A percentile compares a stretch with the other conserved stretches of the same genome.
Evolutionary conservation across 2,329 filamentous ascomycete genomes (phyloP).

Genomic region (Laburnicola sp.): DNA sequence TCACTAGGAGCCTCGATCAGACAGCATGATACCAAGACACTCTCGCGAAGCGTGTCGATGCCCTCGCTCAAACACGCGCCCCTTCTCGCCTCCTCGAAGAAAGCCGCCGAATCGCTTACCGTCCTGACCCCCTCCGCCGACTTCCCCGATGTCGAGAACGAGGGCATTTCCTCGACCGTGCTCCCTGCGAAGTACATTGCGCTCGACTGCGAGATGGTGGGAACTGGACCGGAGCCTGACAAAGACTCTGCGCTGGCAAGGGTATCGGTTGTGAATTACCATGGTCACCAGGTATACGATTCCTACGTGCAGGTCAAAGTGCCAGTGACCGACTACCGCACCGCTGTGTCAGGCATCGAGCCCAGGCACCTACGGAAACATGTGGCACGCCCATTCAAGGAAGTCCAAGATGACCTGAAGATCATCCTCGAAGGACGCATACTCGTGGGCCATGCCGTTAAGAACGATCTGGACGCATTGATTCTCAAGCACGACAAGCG

Average conservation of each 20-base stretch:
- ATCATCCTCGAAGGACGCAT: slow-evolving; percentile 70
- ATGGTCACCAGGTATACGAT: slow-evolving; percentile 91
- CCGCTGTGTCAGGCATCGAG: slow-evolving; percentile 78
- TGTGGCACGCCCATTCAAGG: slow-evolving; percentile 61
- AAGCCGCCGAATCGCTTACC: slow-evolving; percentile 59
- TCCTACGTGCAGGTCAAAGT: slow-evolving; percentile 82
- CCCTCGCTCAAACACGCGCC: slow-evolving; percentile 47
- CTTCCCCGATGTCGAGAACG: slow-evolving; percentile 49
- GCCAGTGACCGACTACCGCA: slow-evolving; percentile 86
- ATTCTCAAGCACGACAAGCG: slow-evolving; percentile 75
- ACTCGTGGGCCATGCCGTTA: slow-evolving; percentile 80
- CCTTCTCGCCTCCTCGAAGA: slow-evolving; percentile 56
- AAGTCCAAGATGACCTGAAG: slow-evolving; percentile 74
- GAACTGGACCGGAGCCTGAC: slow-evolving; percentile 67
- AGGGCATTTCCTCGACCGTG: slow-evolving; percentile 54
- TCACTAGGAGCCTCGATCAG: slow-evolving; percentile 39
- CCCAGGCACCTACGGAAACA: slow-evolving; percentile 68
- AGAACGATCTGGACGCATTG: slow-evolving; percentile 75
- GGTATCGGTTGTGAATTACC: slow-evolving; percentile 90
- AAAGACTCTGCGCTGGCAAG: slow-evolving; percentile 78
- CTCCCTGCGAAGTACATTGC: slow-evolving; percentile 87
- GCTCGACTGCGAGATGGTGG: slow-evolving; percentile 98
- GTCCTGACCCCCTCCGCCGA: slow-evolving; percentile 50
- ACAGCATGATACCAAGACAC: slow-evolving; percentile 49
- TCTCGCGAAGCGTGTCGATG: slow-evolving; percentile 40